Conservation (phyloP, 352 stramenopile species). For the Phytophthora ohioensis region DNA sequence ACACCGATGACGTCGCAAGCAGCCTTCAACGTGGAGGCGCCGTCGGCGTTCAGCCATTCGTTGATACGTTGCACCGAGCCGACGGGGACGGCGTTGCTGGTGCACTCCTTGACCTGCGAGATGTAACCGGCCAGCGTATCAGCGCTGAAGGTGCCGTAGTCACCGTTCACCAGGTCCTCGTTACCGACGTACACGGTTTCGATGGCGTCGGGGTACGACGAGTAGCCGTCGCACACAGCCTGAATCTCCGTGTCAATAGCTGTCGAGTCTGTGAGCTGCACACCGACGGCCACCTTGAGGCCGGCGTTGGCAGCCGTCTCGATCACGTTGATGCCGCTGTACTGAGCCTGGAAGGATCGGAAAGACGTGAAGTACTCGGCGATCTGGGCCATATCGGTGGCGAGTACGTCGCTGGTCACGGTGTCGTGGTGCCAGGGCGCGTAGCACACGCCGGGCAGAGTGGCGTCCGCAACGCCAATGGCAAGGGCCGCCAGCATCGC, state of each 20-base stretch:
- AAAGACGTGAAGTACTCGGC: constrained; percentile 61
- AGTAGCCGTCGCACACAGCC: constrained; percentile 57
- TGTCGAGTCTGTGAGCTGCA: constrained; percentile 61
- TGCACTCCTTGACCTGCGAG: constrained; percentile 57
- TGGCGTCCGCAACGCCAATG: constrained; percentile 16
- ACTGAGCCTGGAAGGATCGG: constrained; percentile 75
- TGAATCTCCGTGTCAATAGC: constrained; percentile 60
- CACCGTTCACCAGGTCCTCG: constrained; percentile 69
- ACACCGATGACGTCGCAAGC: constrained; percentile 46
- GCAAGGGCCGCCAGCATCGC: constrained; percentile 22
- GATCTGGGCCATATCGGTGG: constrained; percentile 50
- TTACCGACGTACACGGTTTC: constrained; percentile 80
- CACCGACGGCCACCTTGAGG: constrained; percentile 71
- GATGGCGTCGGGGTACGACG: constrained; percentile 49
- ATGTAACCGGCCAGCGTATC: constrained; percentile 55
- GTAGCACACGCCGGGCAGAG: constrained; percentile 61
- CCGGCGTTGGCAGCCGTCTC: constrained; percentile 50
- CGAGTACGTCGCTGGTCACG: constrained; percentile 48
- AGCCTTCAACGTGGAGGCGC: constrained; percentile 40
- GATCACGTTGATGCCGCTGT: constrained; percentile 63
- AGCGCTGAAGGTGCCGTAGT: constrained; percentile 48
- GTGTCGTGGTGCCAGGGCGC: constrained; percentile 65
- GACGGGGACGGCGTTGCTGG: constrained; percentile 49
- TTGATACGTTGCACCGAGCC: constrained; percentile 74
- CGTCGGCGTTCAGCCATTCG: constrained; percentile 57